Evolutionary conservation across 2,329 filamentous ascomycete species (phyloP), one percentile per base, ranked within the genome.

Genomic region (Diaporthe aspalathi): DNA sequence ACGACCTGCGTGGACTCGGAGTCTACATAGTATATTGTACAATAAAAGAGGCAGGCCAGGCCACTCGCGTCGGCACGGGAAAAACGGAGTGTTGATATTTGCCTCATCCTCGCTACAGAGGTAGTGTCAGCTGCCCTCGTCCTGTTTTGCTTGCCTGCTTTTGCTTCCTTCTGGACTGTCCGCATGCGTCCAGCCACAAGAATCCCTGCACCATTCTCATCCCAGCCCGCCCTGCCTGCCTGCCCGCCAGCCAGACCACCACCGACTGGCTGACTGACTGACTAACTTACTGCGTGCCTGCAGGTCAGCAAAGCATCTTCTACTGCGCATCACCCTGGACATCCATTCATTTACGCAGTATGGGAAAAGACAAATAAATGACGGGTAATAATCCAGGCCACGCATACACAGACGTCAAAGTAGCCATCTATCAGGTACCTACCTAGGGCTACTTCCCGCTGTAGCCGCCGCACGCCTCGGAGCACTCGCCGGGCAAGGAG

Each of bases 91-190:
- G 43, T 20, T 38, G 4, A 35, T 47, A 63, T 35, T 35, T 24
- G 43, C 60, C 60, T 63, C 60, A 38, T 63, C n/a, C n/a, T 49
- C 43, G 9, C 32, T 50, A 22, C n/a, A n/a, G n/a, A n/a, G 45
- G 43, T 63, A 63, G 60, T 63, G 60, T 63, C 43, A 35, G 14
- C 60, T 49, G 60, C 60, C 60, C 60, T 49, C 43, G 43, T 63
- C 43, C 29, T 49, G 60, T 47, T 47, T 49, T 63, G 60, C 60
- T 49, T 63, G 29, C 60, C 60, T 63, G 60, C 60, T 49, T 63
- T 43, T 47, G 54, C 32, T 45, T n/a, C 57, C 57, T 63, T 49
- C 57, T 47, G 57, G n/a, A 32, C 57, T 49, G 24, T 49, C 47
- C 57, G 57, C 57, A 20, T 63, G 60, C 60, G 24, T 49, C 24